Conservation (phyloP, 148 eudicot species). For the Camellia lanceoleosa region DNA sequence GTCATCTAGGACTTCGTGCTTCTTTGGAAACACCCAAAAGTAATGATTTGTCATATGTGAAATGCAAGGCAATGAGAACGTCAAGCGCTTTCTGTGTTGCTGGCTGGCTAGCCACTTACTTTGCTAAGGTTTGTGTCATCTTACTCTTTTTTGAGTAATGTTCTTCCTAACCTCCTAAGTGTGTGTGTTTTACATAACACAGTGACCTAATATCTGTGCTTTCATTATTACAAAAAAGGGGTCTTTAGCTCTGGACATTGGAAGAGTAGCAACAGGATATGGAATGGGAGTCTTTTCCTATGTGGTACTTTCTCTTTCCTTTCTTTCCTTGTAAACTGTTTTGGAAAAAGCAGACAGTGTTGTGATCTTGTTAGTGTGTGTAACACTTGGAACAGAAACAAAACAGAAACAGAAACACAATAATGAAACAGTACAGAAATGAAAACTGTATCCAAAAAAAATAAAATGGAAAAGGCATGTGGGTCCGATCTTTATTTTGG, state of each 20-base stretch:
- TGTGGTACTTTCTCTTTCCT: slow-evolving; percentile 48
- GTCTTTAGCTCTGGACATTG: slow-evolving; percentile 53
- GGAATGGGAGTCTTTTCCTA: slow-evolving; percentile 97
- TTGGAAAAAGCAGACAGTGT: no score
- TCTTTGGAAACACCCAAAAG: background rate
- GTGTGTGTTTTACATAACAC: background rate
- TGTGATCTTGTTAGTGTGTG: no score
- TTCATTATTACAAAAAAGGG: slow-evolving; percentile 35
- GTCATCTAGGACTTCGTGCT: background rate
- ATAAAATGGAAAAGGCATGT: no score
- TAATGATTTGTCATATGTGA: background rate
- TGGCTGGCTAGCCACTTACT: slow-evolving; percentile 92
- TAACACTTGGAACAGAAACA: no score
- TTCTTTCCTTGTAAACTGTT: background rate
- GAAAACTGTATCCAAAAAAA: no score
- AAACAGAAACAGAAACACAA: no score
- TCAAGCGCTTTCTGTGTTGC: slow-evolving; percentile 62
- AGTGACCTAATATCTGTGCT: background rate
- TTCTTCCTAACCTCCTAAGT: background rate
- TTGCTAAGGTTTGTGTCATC: slow-evolving; percentile 56
- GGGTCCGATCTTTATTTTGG: no score
- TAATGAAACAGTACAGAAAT: no score
- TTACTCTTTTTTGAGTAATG: background rate
- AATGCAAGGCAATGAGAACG: slow-evolving; percentile 64
- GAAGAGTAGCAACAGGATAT: slow-evolving; percentile 90